A percentile compares a stretch with the other conserved stretches of the same genome.
Evolutionary conservation across 306 rosid genomes (phyloP).

Genomic region (Lablab purpureus): DNA sequence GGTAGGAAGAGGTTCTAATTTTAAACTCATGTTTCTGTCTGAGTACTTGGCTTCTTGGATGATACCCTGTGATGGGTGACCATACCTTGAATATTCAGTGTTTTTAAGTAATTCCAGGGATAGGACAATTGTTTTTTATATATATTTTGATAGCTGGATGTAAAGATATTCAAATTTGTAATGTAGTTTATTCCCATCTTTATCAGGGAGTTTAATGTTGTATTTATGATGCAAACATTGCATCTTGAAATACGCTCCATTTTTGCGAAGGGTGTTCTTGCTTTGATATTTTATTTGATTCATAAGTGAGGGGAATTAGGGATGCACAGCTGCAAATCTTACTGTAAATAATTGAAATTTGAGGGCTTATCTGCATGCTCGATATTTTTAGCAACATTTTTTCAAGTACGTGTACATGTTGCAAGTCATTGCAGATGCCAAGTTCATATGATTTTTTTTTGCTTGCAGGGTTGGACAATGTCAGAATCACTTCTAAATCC

Average conservation of each 20-base stretch:
- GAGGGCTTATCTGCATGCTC: slow-evolving; percentile 23
- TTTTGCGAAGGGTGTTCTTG: not conserved
- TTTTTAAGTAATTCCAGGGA: slow-evolving; percentile 4
- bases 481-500: slow-evolving; percentile 94
- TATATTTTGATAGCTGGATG: slow-evolving; percentile 8
- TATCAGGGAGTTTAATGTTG: slow-evolving; percentile 4
- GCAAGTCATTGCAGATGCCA: not conserved
- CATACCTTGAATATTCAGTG: slow-evolving; percentile 33
- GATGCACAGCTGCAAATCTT: not conserved
- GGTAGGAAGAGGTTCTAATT: not conserved
- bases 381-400: not conserved
- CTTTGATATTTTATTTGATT: slow-evolving; percentile 31
- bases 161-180: not conserved
- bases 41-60: slow-evolving; percentile 25
- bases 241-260: slow-evolving; percentile 7
- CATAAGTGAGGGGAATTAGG: not conserved
- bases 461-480: slow-evolving; percentile 92
- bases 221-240: slow-evolving; percentile 11
- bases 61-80: slow-evolving; percentile 1
- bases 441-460: slow-evolving; percentile 18
- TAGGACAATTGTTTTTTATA: not conserved
- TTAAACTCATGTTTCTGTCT: not conserved
- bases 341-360: slow-evolving; percentile 17
- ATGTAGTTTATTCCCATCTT: not conserved
- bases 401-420: slow-evolving; percentile 8